A percentile compares a stretch with the other conserved stretches of the same genome.
These are phyloP conservation scores for Leptographium flavum DNA, from an alignment of 2,329 filamentous ascomycete genomes.

Conservation along the genomic window DNA sequence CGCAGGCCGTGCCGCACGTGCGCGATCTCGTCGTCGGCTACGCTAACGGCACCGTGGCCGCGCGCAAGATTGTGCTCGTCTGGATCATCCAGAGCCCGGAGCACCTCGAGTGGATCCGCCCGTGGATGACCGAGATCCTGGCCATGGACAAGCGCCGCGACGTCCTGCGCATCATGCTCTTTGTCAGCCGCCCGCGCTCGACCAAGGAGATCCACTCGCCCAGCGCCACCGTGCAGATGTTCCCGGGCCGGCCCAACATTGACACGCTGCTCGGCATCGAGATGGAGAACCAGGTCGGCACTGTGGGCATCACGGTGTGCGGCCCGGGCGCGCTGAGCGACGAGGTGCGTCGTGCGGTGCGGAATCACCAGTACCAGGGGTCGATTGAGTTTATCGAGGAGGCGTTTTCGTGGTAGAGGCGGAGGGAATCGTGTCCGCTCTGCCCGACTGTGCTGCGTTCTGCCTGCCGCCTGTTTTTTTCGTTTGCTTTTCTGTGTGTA, in stretches of 20 bases:
- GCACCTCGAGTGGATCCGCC: conserved; percentile 70
- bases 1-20: conserved; percentile 63
- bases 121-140: conserved; percentile 71
- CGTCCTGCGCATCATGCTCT: conserved; percentile 61
- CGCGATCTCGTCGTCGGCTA: conserved; percentile 57
- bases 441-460: not conserved
- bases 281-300: conserved; percentile 59
- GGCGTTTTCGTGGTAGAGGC: conserved; percentile 47
- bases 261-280: conserved; percentile 58
- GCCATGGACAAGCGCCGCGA: conserved; percentile 62
- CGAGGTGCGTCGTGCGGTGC: conserved; percentile 55
- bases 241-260: conserved; percentile 64
- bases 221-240: conserved; percentile 68
- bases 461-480: not conserved
- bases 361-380: conserved; percentile 47
- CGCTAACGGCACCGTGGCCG: conserved; percentile 53
- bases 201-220: conserved; percentile 73
- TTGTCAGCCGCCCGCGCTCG: conserved; percentile 59
- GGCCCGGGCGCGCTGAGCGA: conserved; percentile 62
- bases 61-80: conserved; percentile 57
- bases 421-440: not conserved
- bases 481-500: not conserved
- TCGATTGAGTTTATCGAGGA: conserved; percentile 70
- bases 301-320: conserved; percentile 61
- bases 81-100: conserved; percentile 71